phyloP scores from a whole-genome alignment of 345 rosid genomes.

The Eucalyptus guilfoylei region DNA sequence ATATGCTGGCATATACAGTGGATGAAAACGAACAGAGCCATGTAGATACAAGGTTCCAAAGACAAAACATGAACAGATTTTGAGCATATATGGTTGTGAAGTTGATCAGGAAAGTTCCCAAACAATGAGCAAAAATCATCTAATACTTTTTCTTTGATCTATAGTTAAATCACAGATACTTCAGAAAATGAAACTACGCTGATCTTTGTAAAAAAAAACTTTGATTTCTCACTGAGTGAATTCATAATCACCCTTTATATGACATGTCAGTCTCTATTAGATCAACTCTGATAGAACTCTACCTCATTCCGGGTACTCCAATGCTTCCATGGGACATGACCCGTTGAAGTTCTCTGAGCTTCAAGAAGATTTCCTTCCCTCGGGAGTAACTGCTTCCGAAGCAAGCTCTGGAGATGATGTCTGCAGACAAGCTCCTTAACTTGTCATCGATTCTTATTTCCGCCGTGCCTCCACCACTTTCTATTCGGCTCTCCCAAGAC shows the following conservation, averaged over 20 bases:
- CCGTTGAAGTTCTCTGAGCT: conserved; percentile 19
- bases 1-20: background rate
- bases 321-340: conserved; percentile 3
- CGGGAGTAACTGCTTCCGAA: conserved; percentile 33
- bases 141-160: background rate
- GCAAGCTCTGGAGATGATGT: conserved; percentile 32
- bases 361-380: conserved; percentile 37
- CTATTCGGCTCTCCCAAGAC: conserved; percentile 18
- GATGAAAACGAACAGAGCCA: background rate
- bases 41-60: background rate
- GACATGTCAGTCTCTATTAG: background rate
- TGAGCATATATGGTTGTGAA: background rate
- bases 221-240: background rate
- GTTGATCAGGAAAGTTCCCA: background rate
- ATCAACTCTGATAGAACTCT: background rate
- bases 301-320: conserved; percentile 20
- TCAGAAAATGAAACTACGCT: background rate
- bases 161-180: background rate
- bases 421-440: conserved; percentile 29
- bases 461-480: background rate
- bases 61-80: background rate
- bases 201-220: background rate
- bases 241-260: background rate
- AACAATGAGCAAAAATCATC: background rate
- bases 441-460: conserved; percentile 10